Evolutionary conservation across 2,329 filamentous ascomycete genomes (phyloP), one percentile per base, ranked within the genome.

Genomic region (Aspergillus ustus): DNA sequence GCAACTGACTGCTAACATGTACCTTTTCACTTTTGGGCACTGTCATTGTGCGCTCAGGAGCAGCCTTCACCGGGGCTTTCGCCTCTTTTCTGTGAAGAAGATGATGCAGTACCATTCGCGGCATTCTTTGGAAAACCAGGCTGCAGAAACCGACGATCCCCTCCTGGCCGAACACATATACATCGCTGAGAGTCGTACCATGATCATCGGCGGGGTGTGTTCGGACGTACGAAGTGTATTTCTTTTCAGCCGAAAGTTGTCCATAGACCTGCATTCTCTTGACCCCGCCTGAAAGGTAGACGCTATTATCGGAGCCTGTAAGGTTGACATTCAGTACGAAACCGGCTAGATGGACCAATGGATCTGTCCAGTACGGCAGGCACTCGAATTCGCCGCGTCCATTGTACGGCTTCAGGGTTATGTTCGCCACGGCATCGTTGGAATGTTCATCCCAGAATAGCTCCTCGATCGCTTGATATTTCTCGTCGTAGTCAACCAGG

Each of bases 391-490:
- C 49, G 8, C 66, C 68, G 20, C 44, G 37, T 9, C 61, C 22
- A 2, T 40, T 49, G 19, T 8, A 48, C 7, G 34, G 25, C 7
- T 11, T 48, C 7, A 74, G 62, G 25, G 61, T 58, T 11, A 75
- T 34, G 1, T 34, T 58, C 15, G 65, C 67, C n/a, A 62, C 62
- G 7, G 70, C 70, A 29, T 75, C 73, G 17, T 59, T 59, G 40
- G 63, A 62, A 17, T 70, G 57, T 3, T 56, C 60, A 7, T 63
- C 65, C 17, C 75, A 51, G 46, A 68, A 63, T 6, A 69, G 69
- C 48, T 75, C 71, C 29, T 72, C 60, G 50, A 76, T 54, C 5
- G 66, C 68, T 46, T 70, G 66, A 61, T 70, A 76, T 4, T 57
- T 55, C 2, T 61, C 56, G 9, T 61, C 62, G 53, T 75, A 75